Conservation (phyloP, 495 filamentous ascomycete species). For the Glonium stellatum region DNA sequence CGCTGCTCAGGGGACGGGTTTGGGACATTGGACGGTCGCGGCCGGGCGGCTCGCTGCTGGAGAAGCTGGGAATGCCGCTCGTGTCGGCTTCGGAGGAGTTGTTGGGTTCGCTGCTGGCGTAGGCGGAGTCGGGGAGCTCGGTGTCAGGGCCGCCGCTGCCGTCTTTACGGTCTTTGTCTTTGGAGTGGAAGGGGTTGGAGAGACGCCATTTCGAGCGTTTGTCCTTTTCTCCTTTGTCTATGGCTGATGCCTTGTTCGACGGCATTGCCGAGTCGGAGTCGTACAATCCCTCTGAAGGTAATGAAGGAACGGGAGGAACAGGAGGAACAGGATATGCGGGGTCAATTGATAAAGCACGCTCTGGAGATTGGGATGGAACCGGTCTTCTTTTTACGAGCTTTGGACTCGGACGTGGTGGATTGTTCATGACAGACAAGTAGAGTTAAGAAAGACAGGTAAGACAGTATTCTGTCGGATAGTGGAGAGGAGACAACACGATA, state of each 20-base stretch:
- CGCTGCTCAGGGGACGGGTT: background rate
- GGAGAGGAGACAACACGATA: background rate
- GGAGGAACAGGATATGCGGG: background rate
- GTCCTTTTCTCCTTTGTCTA: constrained; percentile 25
- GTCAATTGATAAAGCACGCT: constrained; percentile 5
- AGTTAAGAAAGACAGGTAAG: background rate
- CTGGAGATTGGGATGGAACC: constrained; percentile 7
- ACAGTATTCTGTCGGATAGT: constrained; percentile 4
- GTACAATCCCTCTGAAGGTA: background rate
- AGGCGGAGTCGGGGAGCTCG: constrained; percentile 15
- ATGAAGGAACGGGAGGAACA: constrained; percentile 13
- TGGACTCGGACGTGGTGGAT: constrained; percentile 1
- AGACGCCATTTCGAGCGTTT: constrained; percentile 24
- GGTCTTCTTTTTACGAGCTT: constrained; percentile 25
- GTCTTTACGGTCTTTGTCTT: constrained; percentile 23
- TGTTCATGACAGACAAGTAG: constrained; percentile 7
- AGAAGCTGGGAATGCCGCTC: constrained; percentile 16
- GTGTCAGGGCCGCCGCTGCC: background rate
- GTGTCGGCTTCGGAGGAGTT: constrained; percentile 17
- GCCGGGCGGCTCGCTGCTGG: constrained; percentile 15
- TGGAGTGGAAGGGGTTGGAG: constrained; percentile 26
- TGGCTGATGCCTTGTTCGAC: background rate
- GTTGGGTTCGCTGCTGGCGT: constrained; percentile 18
- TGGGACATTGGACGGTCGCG: constrained; percentile 9
- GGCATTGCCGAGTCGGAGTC: constrained; percentile 11